Conservation (phyloP, 805 yeast genomes). For the Lipomyces anomalus region DNA sequence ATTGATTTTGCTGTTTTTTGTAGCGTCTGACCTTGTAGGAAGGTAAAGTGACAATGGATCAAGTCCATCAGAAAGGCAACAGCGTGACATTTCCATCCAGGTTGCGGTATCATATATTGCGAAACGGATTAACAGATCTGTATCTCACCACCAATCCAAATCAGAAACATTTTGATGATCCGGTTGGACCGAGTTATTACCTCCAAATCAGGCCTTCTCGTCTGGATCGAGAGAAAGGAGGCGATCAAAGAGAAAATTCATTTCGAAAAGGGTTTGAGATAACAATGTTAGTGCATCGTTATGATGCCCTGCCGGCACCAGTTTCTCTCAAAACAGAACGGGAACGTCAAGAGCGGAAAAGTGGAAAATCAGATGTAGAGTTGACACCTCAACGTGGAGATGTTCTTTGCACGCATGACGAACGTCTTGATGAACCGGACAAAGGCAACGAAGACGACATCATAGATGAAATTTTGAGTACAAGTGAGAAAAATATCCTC, state of each 20-base stretch:
- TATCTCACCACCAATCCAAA: conserved; percentile 67
- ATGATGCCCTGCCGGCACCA: conserved; percentile 3
- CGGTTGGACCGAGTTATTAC: conserved; percentile 59
- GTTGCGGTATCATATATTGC: conserved; percentile 56
- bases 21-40: too few relatives aligned
- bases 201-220: conserved; percentile 36
- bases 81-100: too few relatives aligned
- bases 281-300: conserved; percentile 10
- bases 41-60: too few relatives aligned
- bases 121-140: conserved; percentile 45
- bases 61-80: too few relatives aligned
- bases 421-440: too few relatives aligned
- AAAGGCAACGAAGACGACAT: background rate
- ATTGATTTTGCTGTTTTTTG: too few relatives aligned
- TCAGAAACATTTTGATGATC: conserved; percentile 49
- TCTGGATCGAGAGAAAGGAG: background rate
- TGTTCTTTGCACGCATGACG: too few relatives aligned
- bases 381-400: background rate
- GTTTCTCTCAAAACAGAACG: background rate
- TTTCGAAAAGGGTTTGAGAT: conserved; percentile 13
- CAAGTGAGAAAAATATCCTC: background rate
- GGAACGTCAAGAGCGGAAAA: background rate
- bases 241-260: background rate
- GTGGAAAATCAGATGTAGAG: too few relatives aligned
- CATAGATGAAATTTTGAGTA: background rate